A percentile compares a stretch with the other conserved stretches of the same genome.
These are phyloP conservation scores for Medicago truncatula DNA, from an alignment of 306 rosid species.

Conservation along the genomic window MtrunA17r5.0-ANR NC_053048.1:56002501-56003000, in stretches of 20 bases:
- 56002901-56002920: slow-evolving; percentile 92
- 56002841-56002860: slow-evolving; percentile 48
- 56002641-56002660: not conserved
- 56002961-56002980: not conserved
- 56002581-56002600: not conserved
- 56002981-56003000: slow-evolving; percentile 44
- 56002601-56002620: slow-evolving; percentile 33
- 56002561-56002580: slow-evolving; percentile 35
- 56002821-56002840: slow-evolving; percentile 57
- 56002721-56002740: slow-evolving; percentile 13
- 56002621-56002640: not conserved
- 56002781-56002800: slow-evolving; percentile 34
- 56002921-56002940: slow-evolving; percentile 37
- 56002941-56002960: slow-evolving; percentile 6
- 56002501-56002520: not conserved
- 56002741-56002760: not conserved
- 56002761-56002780: not conserved
- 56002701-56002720: slow-evolving; percentile 34
- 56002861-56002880: not conserved
- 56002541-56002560: not conserved
- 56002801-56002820: slow-evolving; percentile 36
- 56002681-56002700: slow-evolving; percentile 37
- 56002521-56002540: not conserved
- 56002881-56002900: slow-evolving; percentile 62
- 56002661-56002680: slow-evolving; percentile 6